Base-by-base conservation (phyloP, 108 stramenopile genomes). In the Nitzschia sp. region DNA sequence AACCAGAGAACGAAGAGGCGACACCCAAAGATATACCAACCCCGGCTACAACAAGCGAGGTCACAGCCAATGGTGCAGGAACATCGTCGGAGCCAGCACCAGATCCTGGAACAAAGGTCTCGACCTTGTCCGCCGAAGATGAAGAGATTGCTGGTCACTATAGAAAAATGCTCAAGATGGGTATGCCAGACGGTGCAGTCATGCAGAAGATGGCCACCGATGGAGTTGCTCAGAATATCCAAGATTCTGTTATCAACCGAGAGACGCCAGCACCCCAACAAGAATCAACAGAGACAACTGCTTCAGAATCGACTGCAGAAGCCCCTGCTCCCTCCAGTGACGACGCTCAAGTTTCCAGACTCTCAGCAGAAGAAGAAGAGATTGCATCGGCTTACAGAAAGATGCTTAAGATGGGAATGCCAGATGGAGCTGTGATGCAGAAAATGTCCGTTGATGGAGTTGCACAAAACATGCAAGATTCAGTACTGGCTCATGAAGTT, bases 381-480 rank as follows among this genome's bases (percentile, higher is more conserved):
- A 63, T 70, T 15, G 79, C 74, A n/a, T 19, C 38, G 11, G 24
- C 22, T 12, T 80, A 64, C 52, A 41, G 68, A 0, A 75, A 75
- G 37, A 80, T 75, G 79, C 29, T 67, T 15, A 67, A 55, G 54
- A 80, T 75, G 73, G 79, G 79, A 12, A 64, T 80, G 44, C 79
- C 79, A 25, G 60, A 34, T n/a, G 73, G 65, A 51, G 79, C 79
- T 26, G 60, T 80, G 9, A 56, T 65, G 63, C 65, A 67, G 52
- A 66, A 74, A 34, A 74, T 74, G 73, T 19, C 55, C 42, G 66
- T 59, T 11, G 73, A 66, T 21, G 58, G 59, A 7, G 65, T 74
- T 9, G 0, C 73, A 12, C 73, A 74, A 29, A 0, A 74, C 41
- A 43, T 74, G 26, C 65, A 67, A 42, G 73, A 74, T 60, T 60